Conservation (phyloP, 129 eudicot genomes). For the Centella asiatica region DNA sequence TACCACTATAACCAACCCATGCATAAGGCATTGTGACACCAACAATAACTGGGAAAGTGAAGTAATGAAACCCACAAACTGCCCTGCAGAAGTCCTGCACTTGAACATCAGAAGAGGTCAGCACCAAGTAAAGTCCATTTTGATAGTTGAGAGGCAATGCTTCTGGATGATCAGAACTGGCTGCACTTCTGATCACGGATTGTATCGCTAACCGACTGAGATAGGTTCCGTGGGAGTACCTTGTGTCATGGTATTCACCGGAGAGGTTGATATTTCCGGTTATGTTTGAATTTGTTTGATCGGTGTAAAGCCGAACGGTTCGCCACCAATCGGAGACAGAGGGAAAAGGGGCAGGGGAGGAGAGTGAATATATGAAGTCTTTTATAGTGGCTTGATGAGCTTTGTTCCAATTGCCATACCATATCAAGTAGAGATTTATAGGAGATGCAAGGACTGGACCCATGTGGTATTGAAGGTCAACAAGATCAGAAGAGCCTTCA, state of each 20-base stretch:
- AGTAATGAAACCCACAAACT: constrained; percentile 63
- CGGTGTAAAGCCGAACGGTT: constrained; percentile 41
- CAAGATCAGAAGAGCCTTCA: constrained; percentile 54
- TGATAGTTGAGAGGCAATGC: constrained; percentile 34
- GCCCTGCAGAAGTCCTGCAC: constrained; percentile 61
- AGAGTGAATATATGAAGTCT: constrained; percentile 45
- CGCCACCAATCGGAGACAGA: constrained; percentile 53
- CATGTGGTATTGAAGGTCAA: constrained; percentile 59
- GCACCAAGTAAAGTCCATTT: constrained; percentile 43
- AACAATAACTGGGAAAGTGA: constrained; percentile 47
- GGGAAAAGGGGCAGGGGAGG: constrained; percentile 41
- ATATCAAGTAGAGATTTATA: constrained; percentile 49
- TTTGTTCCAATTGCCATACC: constrained; percentile 62
- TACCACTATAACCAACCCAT: constrained; percentile 60
- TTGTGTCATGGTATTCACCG: constrained; percentile 35
- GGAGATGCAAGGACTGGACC: constrained; percentile 56
- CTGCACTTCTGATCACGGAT: constrained; percentile 31
- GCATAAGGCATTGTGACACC: constrained; percentile 56
- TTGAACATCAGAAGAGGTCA: constrained; percentile 42
- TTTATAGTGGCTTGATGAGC: constrained; percentile 39
- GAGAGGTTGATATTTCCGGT: constrained; percentile 28
- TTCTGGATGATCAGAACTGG: constrained; percentile 2
- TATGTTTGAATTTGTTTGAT: constrained; percentile 48
- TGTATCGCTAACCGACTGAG: constrained; percentile 41
- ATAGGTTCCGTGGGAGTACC: constrained; percentile 38